phyloP scores from a whole-genome alignment of 257 asterid species.

The Nicotiana noctiflora region DNA sequence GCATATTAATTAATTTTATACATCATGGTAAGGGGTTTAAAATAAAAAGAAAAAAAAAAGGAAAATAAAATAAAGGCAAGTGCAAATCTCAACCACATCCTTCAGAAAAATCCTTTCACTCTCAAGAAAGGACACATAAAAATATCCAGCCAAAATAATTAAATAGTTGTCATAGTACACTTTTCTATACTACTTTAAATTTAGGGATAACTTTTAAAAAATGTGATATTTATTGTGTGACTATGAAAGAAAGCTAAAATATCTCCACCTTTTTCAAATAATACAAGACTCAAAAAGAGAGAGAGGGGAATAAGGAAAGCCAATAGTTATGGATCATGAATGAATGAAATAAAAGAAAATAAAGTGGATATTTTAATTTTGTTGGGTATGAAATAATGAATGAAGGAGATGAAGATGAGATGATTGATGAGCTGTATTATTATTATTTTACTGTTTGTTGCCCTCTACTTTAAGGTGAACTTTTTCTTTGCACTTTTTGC shows the following conservation, averaged over 20 bases:
- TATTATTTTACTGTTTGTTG: neutral
- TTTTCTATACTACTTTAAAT: neutral
- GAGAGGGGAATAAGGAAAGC: neutral
- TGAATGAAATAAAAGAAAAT: neutral
- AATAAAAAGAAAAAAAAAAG: neutral
- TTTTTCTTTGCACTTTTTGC: conserved; percentile 5
- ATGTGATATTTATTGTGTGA: neutral
- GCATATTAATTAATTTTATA: neutral
- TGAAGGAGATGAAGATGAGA: neutral
- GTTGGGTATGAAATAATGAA: neutral
- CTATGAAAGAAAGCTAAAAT: neutral
- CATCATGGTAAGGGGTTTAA: neutral
- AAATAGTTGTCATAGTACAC: neutral
- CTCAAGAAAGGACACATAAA: neutral
- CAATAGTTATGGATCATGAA: neutral
- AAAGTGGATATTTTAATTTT: neutral
- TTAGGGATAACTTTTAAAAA: neutral
- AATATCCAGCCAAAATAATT: conserved; percentile 1
- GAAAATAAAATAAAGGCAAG: neutral
- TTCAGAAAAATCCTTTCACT: neutral
- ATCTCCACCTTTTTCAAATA: neutral
- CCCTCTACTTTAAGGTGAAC: neutral
- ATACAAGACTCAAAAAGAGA: neutral
- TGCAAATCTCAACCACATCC: neutral
- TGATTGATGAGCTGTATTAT: neutral